These are phyloP conservation scores for Plenodomus lindquistii DNA, from an alignment of 2,329 filamentous ascomycete species.

Conservation along the genomic window DNA sequence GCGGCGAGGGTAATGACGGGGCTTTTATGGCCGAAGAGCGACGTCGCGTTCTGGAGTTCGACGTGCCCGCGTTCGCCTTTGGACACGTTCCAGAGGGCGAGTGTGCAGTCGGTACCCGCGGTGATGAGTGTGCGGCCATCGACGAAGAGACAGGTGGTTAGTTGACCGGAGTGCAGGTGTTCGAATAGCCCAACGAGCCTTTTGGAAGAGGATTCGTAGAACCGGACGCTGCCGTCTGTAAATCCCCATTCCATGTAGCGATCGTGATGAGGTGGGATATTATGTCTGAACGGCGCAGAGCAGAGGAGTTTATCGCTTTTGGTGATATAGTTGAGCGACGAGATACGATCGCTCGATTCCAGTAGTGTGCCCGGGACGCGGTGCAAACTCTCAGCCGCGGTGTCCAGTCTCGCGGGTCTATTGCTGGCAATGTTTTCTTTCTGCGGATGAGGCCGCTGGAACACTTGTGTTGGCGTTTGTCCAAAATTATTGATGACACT, in stretches of 20 bases:
- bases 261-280: slow-evolving; percentile 84
- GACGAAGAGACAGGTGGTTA: slow-evolving; percentile 81
- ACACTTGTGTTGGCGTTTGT: slow-evolving; percentile 95
- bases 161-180: slow-evolving; percentile 87
- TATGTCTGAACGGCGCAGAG: slow-evolving; percentile 80
- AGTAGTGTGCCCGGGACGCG: slow-evolving; percentile 79
- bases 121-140: slow-evolving; percentile 91
- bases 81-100: slow-evolving; percentile 80
- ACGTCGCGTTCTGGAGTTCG: slow-evolving; percentile 76
- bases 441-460: slow-evolving; percentile 77
- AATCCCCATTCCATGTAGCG: slow-evolving; percentile 97
- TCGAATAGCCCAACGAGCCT: slow-evolving; percentile 88
- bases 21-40: slow-evolving; percentile 86
- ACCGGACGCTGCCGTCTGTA: slow-evolving; percentile 87
- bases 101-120: slow-evolving; percentile 86
- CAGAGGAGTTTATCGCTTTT: slow-evolving; percentile 84
- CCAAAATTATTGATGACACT: slow-evolving; percentile 99
- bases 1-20: slow-evolving; percentile 82
- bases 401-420: slow-evolving; percentile 73
- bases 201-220: slow-evolving; percentile 82
- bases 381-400: slow-evolving; percentile 73
- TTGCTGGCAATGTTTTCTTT: slow-evolving; percentile 63
- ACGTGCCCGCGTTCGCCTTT: slow-evolving; percentile 64
- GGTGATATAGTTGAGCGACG: slow-evolving; percentile 74
- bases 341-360: slow-evolving; percentile 75